Evolutionary conservation across 768 basidiomycete genomes (phyloP).

Genomic region (Tremella yokohamensis): DNA sequence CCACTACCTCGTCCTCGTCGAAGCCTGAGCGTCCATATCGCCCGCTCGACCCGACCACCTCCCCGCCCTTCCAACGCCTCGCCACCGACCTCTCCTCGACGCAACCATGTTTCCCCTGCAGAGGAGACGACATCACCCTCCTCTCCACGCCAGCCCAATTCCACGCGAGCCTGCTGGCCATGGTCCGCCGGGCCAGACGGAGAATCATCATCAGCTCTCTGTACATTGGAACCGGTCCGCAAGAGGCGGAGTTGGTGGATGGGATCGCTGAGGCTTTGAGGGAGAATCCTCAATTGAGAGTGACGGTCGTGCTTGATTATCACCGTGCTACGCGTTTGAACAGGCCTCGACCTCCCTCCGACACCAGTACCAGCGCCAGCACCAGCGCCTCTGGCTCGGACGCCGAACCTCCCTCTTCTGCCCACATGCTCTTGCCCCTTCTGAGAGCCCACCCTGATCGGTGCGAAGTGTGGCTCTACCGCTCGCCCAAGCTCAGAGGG

Average conservation of each 20-base stretch:
- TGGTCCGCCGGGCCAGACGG: conserved; percentile 70
- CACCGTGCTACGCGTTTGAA: conserved; percentile 54
- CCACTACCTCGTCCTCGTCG: not conserved
- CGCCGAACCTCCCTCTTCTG: conserved; percentile 58
- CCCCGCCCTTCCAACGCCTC: conserved; percentile 29
- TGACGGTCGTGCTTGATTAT: conserved; percentile 72
- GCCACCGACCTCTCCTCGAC: conserved; percentile 21
- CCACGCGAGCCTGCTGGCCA: conserved; percentile 59
- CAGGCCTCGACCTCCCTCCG: conserved; percentile 38
- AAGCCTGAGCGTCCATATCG: not conserved
- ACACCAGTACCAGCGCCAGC: not conserved
- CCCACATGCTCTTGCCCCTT: conserved; percentile 63
- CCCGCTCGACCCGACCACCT: conserved; percentile 8
- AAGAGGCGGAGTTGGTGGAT: conserved; percentile 70
- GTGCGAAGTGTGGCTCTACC: conserved; percentile 75
- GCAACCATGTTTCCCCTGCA: conserved; percentile 48
- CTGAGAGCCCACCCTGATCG: conserved; percentile 66
- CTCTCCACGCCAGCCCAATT: conserved; percentile 63
- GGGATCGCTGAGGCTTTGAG: not conserved
- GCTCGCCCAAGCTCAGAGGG: conserved; percentile 78
- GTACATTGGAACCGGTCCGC: conserved; percentile 39
- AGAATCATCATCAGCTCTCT: conserved; percentile 75
- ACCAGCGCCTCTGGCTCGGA: not conserved
- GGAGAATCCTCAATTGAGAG: conserved; percentile 56
- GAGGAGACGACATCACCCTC: conserved; percentile 57